Evolutionary conservation across 257 asterid genomes (phyloP).

Genomic region (Primulina eburnea): DNA sequence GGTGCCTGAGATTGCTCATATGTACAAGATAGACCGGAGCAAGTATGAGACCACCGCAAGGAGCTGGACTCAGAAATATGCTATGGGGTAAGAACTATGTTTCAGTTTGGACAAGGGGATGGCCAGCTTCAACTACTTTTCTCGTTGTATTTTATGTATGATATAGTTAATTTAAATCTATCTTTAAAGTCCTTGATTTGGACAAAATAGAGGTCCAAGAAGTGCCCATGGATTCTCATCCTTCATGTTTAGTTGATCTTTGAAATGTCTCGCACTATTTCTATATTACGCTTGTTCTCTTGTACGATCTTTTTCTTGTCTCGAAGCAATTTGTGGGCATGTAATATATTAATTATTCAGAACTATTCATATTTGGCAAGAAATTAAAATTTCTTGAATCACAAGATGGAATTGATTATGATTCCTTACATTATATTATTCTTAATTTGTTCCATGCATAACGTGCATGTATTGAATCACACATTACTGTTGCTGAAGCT

Average conservation of each 20-base stretch:
- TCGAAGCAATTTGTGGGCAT: neutral
- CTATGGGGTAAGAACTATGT: conserved; percentile 63
- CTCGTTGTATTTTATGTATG: conserved; percentile 28
- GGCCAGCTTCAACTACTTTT: conserved; percentile 28
- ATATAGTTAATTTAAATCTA: conserved; percentile 32
- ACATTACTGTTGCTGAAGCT: too few relatives aligned
- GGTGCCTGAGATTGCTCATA: conserved; percentile 94
- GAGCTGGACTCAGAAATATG: conserved; percentile 97
- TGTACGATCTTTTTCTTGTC: neutral
- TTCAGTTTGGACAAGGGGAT: conserved; percentile 31
- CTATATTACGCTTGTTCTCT: conserved; percentile 17
- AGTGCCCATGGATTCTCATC: conserved; percentile 26
- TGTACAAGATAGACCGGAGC: conserved; percentile 83
- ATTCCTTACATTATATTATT: too few relatives aligned
- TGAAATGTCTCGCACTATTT: conserved; percentile 22
- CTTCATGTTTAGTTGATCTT: conserved; percentile 39
- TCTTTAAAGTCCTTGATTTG: conserved; percentile 32
- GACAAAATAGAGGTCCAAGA: conserved; percentile 28
- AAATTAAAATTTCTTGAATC: conserved; percentile 11
- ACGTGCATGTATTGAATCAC: neutral
- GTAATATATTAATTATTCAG: neutral
- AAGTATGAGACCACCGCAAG: conserved; percentile 91
- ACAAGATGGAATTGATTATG: neutral
- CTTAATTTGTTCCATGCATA: neutral
- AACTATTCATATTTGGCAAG: neutral